These are phyloP conservation scores for Hypoxylon sp. DNA, from an alignment of 2,329 filamentous ascomycete genomes.

Conservation along the genomic window DNA sequence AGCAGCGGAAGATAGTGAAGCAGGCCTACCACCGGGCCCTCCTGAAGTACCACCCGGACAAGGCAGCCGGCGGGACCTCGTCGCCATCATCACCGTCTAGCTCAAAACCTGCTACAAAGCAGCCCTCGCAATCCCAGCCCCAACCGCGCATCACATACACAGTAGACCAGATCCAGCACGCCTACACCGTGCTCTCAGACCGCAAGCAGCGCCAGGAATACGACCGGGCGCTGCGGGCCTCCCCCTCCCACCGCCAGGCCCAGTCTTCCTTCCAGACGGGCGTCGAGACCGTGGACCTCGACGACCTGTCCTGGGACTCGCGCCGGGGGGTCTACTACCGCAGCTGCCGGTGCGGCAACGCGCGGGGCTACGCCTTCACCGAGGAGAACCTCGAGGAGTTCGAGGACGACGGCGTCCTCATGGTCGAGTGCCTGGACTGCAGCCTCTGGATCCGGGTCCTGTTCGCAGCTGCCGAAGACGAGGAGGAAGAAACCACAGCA, in stretches of 20 bases:
- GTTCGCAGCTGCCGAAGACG: constrained; percentile 67
- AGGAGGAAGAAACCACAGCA: constrained; percentile 34
- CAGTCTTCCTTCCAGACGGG: constrained; percentile 60
- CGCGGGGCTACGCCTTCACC: constrained; percentile 68
- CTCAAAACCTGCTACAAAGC: constrained; percentile 15
- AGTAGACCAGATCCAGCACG: constrained; percentile 73
- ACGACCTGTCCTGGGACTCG: constrained; percentile 70
- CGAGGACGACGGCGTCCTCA: constrained; percentile 68
- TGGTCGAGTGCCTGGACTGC: constrained; percentile 75
- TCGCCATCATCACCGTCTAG: constrained; percentile 25
- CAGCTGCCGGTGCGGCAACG: constrained; percentile 73
- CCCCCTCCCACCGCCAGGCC: constrained; percentile 22
- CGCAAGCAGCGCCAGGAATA: constrained; percentile 64
- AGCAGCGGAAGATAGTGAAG: constrained; percentile 64
- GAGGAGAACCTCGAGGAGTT: constrained; percentile 72
- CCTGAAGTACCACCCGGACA: constrained; percentile 75
- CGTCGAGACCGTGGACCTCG: constrained; percentile 73
- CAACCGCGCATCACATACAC: constrained; percentile 57
- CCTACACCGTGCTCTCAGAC: constrained; percentile 68
- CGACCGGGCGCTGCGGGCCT: constrained; percentile 61
- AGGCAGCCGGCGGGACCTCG: constrained; percentile 50
- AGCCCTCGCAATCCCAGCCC: not conserved
- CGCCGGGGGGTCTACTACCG: constrained; percentile 64
- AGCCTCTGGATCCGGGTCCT: constrained; percentile 75
- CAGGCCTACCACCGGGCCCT: constrained; percentile 74